Percentiles rank a stretch among this genome's conserved stretches.
These are phyloP conservation scores for Claviceps purpurea DNA, from an alignment of 2,329 filamentous ascomycete genomes.

Conservation along the genomic window DNA sequence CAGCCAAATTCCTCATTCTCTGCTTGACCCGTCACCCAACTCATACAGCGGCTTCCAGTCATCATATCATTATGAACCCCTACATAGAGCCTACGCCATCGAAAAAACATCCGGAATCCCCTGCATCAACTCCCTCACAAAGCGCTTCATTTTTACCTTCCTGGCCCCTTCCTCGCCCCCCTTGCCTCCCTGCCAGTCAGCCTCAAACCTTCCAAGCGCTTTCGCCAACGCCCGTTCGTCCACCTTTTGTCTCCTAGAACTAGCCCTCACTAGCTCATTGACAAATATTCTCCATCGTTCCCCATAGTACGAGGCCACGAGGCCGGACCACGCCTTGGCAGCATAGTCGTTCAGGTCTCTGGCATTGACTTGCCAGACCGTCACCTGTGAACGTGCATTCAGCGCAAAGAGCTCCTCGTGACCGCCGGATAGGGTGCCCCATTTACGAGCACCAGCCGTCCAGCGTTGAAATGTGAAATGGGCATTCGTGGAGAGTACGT, in stretches of 20 bases:
- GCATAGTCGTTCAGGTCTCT: slow-evolving; percentile 33
- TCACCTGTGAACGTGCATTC: slow-evolving; percentile 36
- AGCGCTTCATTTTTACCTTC: not conserved
- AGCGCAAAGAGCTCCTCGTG: slow-evolving; percentile 25
- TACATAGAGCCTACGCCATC: too few relatives aligned
- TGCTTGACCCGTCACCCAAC: too few relatives aligned
- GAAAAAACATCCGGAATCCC: slow-evolving; percentile 1
- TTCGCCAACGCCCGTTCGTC: slow-evolving; percentile 1
- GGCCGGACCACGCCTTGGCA: slow-evolving; percentile 32
- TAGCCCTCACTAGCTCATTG: slow-evolving; percentile 19
- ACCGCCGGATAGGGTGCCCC: slow-evolving; percentile 10
- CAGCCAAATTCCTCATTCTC: too few relatives aligned
- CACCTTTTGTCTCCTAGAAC: not conserved
- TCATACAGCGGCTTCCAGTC: too few relatives aligned
- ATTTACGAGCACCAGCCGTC: slow-evolving; percentile 23
- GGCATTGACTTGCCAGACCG: slow-evolving; percentile 28
- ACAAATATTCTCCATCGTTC: slow-evolving; percentile 33
- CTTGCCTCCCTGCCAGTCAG: slow-evolving; percentile 1
- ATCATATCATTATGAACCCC: too few relatives aligned
- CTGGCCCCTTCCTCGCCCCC: not conserved
- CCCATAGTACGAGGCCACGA: slow-evolving; percentile 32
- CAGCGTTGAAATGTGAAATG: slow-evolving; percentile 29
- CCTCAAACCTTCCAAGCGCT: slow-evolving; percentile 2
- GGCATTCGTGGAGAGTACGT: slow-evolving; percentile 25
- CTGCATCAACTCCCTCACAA: not conserved